A percentile compares a stretch with the other conserved stretches of the same genome.
Evolutionary conservation across 2,329 filamentous ascomycete genomes (phyloP).

Genomic region (Neopestalotiopsis sp.): DNA sequence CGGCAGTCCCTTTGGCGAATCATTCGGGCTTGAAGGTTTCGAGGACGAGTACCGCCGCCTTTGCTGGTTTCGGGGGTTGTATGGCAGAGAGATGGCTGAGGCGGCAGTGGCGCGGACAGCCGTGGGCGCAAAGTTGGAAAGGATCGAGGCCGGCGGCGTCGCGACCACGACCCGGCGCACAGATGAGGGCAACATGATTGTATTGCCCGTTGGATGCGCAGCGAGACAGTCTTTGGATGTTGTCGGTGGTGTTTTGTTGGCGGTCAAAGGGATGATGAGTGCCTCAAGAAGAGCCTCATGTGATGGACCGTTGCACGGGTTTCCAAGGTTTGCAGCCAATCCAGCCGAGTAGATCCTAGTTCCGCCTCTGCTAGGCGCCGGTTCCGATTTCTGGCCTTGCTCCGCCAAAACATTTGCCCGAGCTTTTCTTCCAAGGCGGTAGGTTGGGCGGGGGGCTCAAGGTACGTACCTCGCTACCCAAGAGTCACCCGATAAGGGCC

Average conservation of each 20-base stretch:
- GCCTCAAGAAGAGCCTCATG: constrained; percentile 1
- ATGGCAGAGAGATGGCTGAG: constrained; percentile 39
- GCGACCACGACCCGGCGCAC: constrained; percentile 59
- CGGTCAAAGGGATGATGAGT: constrained; percentile 4
- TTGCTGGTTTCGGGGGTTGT: constrained; percentile 49
- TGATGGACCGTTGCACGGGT: constrained; percentile 5
- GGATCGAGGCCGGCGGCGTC: constrained; percentile 49
- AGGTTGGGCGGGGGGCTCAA: background rate
- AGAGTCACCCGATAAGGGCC: background rate
- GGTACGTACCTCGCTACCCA: background rate
- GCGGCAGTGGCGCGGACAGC: constrained; percentile 43
- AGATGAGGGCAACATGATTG: constrained; percentile 58
- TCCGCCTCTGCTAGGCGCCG: background rate
- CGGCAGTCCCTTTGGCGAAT: constrained; percentile 56
- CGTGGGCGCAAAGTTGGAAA: constrained; percentile 47
- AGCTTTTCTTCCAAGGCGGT: background rate
- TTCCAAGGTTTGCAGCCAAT: background rate
- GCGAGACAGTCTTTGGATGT: background rate
- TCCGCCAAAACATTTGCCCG: background rate
- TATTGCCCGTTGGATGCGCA: constrained; percentile 15
- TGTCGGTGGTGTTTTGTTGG: background rate
- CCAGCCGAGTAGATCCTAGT: background rate
- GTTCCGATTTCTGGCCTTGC: background rate
- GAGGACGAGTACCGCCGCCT: constrained; percentile 62
- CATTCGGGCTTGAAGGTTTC: constrained; percentile 66